Percentiles rank a stretch among this genome's conserved stretches.
phyloP scores from a whole-genome alignment of 176 grass and related monocot genomes.

The Melocanna baccifera region DNA sequence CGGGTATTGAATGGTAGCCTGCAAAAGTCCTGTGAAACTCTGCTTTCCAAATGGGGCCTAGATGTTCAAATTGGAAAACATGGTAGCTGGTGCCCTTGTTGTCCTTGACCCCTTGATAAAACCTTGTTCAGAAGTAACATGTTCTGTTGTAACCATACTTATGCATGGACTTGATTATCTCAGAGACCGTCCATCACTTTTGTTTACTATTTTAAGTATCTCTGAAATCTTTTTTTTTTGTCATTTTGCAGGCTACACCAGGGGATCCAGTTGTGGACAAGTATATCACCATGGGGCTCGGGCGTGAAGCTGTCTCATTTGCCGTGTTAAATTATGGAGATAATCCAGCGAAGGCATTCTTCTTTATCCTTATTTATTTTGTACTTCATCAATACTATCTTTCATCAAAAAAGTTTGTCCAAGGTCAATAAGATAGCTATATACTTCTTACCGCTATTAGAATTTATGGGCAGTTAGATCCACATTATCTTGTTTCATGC shows the following conservation, averaged over 20 bases:
- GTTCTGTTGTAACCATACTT: background rate
- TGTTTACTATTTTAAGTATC: background rate
- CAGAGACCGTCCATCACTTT: background rate
- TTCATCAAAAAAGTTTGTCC: background rate
- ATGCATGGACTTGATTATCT: background rate
- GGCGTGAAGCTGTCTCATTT: slow-evolving; percentile 83
- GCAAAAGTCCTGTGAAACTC: too few species aligned
- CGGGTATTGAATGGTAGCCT: too few species aligned
- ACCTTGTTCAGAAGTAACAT: background rate
- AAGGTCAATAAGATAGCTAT: background rate
- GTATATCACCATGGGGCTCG: slow-evolving; percentile 72
- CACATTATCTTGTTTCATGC: background rate
- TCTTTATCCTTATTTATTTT: background rate
- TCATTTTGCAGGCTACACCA: slow-evolving; percentile 52
- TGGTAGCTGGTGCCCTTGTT: background rate
- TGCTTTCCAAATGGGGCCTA: too few species aligned
- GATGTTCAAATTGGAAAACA: background rate
- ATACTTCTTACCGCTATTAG: background rate
- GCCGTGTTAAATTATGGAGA: slow-evolving; percentile 92
- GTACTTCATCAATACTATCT: background rate
- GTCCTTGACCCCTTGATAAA: background rate
- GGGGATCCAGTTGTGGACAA: slow-evolving; percentile 84
- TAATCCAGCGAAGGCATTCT: slow-evolving; percentile 63
- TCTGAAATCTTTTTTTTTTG: background rate
- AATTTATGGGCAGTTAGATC: background rate